A percentile compares a stretch with the other conserved stretches of the same genome.
phyloP scores from a whole-genome alignment of 2,329 filamentous ascomycete genomes.

The Alternaria sp. region DNA sequence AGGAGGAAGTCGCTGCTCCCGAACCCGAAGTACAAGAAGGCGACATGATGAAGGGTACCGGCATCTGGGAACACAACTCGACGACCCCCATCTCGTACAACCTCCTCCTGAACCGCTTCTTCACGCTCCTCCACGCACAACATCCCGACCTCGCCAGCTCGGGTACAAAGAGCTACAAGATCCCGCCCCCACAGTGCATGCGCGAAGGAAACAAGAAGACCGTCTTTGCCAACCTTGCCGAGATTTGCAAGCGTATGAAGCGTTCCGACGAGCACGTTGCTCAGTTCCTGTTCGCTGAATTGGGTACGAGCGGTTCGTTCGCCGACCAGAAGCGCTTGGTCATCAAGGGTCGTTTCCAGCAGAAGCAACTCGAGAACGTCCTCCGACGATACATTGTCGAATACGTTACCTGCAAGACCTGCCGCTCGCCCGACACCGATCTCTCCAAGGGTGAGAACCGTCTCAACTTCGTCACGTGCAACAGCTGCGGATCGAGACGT shows the following conservation, averaged over 20 bases:
- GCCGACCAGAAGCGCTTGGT: conserved; percentile 87
- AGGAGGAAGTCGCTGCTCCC: conserved; percentile 55
- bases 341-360: conserved; percentile 99
- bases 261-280: conserved; percentile 97
- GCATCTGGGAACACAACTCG: conserved; percentile 86
- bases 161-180: conserved; percentile 96
- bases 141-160: conserved; percentile 93
- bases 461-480: conserved; percentile 98
- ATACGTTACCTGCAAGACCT: conserved; percentile 99
- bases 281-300: conserved; percentile 94
- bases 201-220: conserved; percentile 99
- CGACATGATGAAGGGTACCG: conserved; percentile 85
- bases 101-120: conserved; percentile 88
- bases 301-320: conserved; percentile 95
- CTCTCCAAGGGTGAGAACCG: conserved; percentile 99
- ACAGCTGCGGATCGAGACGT: conserved; percentile 70
- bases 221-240: conserved; percentile 98
- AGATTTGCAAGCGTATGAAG: conserved; percentile 99
- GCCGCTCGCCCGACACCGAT: conserved; percentile 59
- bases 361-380: conserved; percentile 99
- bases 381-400: conserved; percentile 95
- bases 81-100: conserved; percentile 81
- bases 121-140: conserved; percentile 90
- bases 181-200: conserved; percentile 96
- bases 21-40: conserved; percentile 66